Evolutionary conservation across 805 yeast species (phyloP).

Genomic region (Saturnispora mendoncae): DNA sequence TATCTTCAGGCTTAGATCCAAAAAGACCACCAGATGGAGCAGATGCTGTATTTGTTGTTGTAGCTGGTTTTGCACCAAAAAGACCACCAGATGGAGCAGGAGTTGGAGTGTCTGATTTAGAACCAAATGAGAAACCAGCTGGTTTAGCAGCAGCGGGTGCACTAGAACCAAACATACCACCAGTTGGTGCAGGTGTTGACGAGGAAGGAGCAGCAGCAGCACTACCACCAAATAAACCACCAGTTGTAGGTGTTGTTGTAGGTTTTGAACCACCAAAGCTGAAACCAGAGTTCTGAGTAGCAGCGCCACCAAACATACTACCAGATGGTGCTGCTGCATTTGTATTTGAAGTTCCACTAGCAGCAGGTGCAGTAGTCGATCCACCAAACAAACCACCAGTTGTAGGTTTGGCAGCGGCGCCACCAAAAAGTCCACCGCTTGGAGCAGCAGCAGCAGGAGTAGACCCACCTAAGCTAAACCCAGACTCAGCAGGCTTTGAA

Average conservation of each 20-base stretch:
- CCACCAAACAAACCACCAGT: slow-evolving; percentile 4
- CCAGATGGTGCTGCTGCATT: not conserved
- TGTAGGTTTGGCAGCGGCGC: slow-evolving; percentile 2
- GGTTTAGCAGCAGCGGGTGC: slow-evolving; percentile 6
- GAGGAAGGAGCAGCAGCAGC: not conserved
- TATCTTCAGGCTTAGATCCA: slow-evolving; percentile 6
- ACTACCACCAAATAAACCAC: slow-evolving; percentile 8
- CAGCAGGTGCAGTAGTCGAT: not conserved
- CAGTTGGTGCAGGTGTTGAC: not conserved
- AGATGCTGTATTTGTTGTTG: slow-evolving; percentile 8
- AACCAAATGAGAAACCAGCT: slow-evolving; percentile 1
- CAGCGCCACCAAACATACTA: slow-evolving; percentile 1
- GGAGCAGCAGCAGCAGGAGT: slow-evolving; percentile 6
- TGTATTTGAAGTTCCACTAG: not conserved
- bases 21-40: slow-evolving; percentile 4
- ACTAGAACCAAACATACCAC: slow-evolving; percentile 7
- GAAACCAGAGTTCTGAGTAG: not conserved
- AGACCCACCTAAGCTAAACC: not conserved
- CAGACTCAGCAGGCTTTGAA: not conserved
- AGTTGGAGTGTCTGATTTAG: not conserved
- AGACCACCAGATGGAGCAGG: slow-evolving; percentile 18
- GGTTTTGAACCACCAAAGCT: slow-evolving; percentile 3
- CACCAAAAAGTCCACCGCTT: slow-evolving; percentile 2
- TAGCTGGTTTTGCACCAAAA: slow-evolving; percentile 13
- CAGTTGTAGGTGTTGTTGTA: slow-evolving; percentile 3